Conservation (phyloP, 257 asterid genomes). For the Fraxinus cuspidata region DNA sequence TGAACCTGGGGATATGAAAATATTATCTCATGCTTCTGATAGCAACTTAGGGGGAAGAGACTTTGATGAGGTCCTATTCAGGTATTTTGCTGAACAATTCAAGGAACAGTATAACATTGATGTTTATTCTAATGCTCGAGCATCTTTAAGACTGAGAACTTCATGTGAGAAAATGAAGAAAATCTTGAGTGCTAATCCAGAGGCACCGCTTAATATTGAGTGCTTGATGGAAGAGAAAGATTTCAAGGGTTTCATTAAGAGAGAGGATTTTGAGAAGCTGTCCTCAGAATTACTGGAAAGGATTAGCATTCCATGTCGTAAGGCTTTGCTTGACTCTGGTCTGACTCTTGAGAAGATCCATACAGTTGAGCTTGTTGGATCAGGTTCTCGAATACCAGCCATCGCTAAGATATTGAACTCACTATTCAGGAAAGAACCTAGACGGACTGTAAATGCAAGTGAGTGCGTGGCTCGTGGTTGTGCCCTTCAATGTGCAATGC, state of each 20-base stretch:
- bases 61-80: constrained; percentile 83
- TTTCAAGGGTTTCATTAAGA: constrained; percentile 78
- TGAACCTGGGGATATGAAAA: constrained; percentile 74
- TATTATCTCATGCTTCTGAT: constrained; percentile 84
- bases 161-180: constrained; percentile 96
- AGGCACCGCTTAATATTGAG: constrained; percentile 90
- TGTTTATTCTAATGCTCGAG: constrained; percentile 78
- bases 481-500: constrained; percentile 95
- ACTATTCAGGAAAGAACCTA: constrained; percentile 70
- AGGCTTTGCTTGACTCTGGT: constrained; percentile 77
- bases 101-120: constrained; percentile 73
- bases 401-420: constrained; percentile 60
- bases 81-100: constrained; percentile 75
- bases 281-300: constrained; percentile 69
- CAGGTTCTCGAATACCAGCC: constrained; percentile 95
- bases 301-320: constrained; percentile 65
- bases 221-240: constrained; percentile 99
- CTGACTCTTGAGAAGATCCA: constrained; percentile 65
- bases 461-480: constrained; percentile 99
- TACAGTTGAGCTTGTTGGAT: constrained; percentile 91
- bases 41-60: constrained; percentile 90
- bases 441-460: constrained; percentile 86
- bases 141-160: constrained; percentile 81
- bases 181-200: constrained; percentile 94
- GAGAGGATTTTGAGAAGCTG: constrained; percentile 91